Conservation (phyloP, 371 early-diverging fungal genomes). For the Capniomyces stellatus region DNA sequence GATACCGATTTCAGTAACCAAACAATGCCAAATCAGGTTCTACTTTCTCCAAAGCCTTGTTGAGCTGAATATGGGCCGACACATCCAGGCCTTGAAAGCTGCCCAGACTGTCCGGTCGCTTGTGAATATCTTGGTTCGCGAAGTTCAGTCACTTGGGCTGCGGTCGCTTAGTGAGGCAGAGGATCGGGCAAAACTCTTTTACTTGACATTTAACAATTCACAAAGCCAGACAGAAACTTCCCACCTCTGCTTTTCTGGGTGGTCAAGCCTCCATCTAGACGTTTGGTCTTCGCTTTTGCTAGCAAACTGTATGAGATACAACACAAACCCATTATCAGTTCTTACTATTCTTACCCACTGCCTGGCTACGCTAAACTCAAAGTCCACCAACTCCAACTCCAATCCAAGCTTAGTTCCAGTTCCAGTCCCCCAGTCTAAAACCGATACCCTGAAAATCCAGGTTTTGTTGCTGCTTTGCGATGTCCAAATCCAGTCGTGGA, state of each 20-base stretch:
- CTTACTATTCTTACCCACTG: neutral
- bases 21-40: neutral
- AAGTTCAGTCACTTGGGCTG: too few relatives aligned
- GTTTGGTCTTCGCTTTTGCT: neutral
- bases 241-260: too few relatives aligned
- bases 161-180: too few relatives aligned
- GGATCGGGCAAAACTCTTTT: too few relatives aligned
- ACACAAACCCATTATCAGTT: neutral
- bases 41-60: neutral
- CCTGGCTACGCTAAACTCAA: too few relatives aligned
- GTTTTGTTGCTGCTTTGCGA: slow-evolving; percentile 12
- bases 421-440: neutral
- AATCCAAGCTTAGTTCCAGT: neutral
- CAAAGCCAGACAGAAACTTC: too few relatives aligned
- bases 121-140: neutral
- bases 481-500: slow-evolving; percentile 5
- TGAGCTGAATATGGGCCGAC: neutral
- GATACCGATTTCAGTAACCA: neutral
- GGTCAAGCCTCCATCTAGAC: neutral
- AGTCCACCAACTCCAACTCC: neutral
- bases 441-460: slow-evolving; percentile 6
- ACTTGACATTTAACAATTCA: too few relatives aligned
- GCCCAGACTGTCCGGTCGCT: neutral
- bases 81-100: neutral
- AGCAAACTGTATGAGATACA: neutral